Evolutionary conservation across 139 green algal species (phyloP), one percentile per base, ranked within the genome.

Genomic region (Ettlia oleoabundans): DNA sequence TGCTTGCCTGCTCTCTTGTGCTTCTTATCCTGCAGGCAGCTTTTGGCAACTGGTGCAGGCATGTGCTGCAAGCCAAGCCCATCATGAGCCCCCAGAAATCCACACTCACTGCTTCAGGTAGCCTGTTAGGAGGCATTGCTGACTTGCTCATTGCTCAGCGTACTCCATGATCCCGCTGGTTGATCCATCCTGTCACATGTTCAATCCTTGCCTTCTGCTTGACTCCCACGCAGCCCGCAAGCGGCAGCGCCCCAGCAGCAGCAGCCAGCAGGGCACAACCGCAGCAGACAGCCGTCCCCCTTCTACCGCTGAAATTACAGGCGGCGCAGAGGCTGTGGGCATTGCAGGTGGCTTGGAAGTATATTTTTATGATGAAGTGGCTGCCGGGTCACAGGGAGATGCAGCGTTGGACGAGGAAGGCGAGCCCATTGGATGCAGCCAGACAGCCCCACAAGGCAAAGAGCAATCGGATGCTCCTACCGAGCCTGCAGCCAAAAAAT

Each of bases 11-110:
- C n/a, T n/a, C n/a, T n/a, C n/a, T n/a, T n/a, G n/a, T n/a, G n/a
- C n/a, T n/a, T n/a, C n/a, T n/a, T n/a, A n/a, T n/a, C 63, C 32
- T 76, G 51, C 74, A 82, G 76, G 40, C n/a, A 3, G 76, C 76
- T 1, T 82, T 82, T 62, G 41, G n/a, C 61, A 43, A 22, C n/a
- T 82, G 76, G 76, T 35, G 42, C 30, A 26, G 69, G 61, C 38
- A 43, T 0, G 76, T 58, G 76, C 76, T 82, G n/a, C 30, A 30
- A 28, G 26, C 42, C 19, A 19, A n/a, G 40, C n/a, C 42, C 19
- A 19, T 71, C 28, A 35, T 71, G 28, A 82, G 41, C 82, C 81
- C 71, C 0, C 71, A 61, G 28, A 58, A 73, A 41, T 72, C 71
- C n/a, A 35, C 67, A 2, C 22, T 74, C 3, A 88, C 76, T 13